Base-by-base conservation (phyloP, 2,329 filamentous ascomycete species). In the Samsoniella hepiali region DNA sequence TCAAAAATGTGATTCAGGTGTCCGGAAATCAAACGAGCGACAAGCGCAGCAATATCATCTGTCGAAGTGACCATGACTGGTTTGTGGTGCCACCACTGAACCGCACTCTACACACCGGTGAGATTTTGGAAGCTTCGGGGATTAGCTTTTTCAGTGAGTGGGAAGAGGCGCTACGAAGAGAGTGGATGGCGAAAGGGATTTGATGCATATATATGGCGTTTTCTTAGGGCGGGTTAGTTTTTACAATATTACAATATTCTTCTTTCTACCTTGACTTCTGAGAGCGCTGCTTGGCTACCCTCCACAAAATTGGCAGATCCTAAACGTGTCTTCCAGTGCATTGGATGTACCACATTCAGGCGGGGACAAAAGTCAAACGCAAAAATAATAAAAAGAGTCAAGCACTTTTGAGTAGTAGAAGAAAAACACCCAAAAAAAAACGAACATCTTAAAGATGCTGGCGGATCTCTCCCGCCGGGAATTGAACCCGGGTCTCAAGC, bases 51-150 rank as follows among this genome's bases (percentile, higher is more conserved):
- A 72, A 74, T 11, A 59, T 75, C 27, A 68, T 75, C 32, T 78
- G 76, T 49, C 68, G 72, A n/a, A 70, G 69, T 17, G 72, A 76
- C 45, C 77, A 79, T 54, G 68, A 72, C 45, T 79, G 77, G 77
- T 72, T 79, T 22, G 54, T 68, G 1, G 75, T 79, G n/a, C 74
- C 72, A 31, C 72, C 77, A 5, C 64, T 79, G 63, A 67, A 69
- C n/a, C 70, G 64, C 45, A 67, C 72, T 2, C 58, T 79, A 29
- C 74, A 76, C 13, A 72, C 72, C 13, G 77, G 77, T 1, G 75
- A 79, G 69, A 76, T 79, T 36, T 58, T 78, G n/a, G 65, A 76
- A 1, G 64, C 50, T 0, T 69, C 72, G 55, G 75, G 72, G 32
- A 71, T 78, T 9, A 69, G 69, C 58, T 68, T 69, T 10, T 74